Percentiles rank a stretch among this genome's conserved stretches.
These are phyloP conservation scores for Eucalyptus regnans DNA, from an alignment of 345 rosid genomes.

Conservation along the genomic window DNA sequence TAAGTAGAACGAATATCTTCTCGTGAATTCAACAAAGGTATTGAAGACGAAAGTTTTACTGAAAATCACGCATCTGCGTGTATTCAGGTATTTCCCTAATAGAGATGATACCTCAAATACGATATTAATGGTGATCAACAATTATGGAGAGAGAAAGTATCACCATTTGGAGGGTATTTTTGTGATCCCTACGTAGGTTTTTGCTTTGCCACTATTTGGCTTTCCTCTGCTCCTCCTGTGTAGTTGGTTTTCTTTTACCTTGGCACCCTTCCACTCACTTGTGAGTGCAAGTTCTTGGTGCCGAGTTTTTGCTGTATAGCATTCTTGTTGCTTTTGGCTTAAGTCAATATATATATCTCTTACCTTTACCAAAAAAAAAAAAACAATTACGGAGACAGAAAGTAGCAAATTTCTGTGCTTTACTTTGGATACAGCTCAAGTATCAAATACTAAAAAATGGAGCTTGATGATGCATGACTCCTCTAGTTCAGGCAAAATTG, in stretches of 20 bases:
- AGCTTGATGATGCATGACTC: not conserved
- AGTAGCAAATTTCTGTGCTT: not conserved
- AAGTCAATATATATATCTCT: too few relatives aligned
- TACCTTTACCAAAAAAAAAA: too few relatives aligned
- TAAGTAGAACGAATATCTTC: fast-evolving
- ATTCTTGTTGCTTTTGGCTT: too few relatives aligned
- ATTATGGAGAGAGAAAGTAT: fast-evolving
- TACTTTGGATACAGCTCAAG: not conserved
- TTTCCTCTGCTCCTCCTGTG: too few relatives aligned
- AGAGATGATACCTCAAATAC: not conserved
- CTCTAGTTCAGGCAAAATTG: not conserved
- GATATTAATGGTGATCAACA: not conserved
- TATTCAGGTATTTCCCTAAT: not conserved
- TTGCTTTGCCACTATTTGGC: too few relatives aligned
- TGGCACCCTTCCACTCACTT: too few relatives aligned
- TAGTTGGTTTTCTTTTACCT: too few relatives aligned
- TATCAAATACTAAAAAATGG: not conserved
- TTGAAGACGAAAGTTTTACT: too few relatives aligned
- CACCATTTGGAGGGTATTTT: too few relatives aligned
- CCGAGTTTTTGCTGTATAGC: too few relatives aligned
- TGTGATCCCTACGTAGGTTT: too few relatives aligned
- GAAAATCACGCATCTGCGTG: not conserved
- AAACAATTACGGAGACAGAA: fast-evolving
- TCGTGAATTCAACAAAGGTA: not conserved
- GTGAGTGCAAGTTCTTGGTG: too few relatives aligned